Evolutionary conservation across 768 basidiomycete species (phyloP).

Genomic region (Macrocybe gigantea): DNA sequence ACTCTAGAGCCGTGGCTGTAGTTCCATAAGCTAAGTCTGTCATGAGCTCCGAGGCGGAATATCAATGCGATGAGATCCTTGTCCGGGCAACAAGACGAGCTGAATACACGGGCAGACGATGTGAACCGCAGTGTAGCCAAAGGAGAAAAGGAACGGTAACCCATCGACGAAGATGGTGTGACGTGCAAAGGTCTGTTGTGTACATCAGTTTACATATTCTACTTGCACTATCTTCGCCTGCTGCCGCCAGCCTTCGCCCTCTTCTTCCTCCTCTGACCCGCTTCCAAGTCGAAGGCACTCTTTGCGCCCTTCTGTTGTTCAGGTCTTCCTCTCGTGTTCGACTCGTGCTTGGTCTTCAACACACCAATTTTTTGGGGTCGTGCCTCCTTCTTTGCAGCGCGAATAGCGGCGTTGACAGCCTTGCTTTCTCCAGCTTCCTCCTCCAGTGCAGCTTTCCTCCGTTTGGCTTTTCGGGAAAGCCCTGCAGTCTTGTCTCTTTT

Average conservation of each 20-base stretch:
- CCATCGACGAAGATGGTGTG: slow-evolving; percentile 24
- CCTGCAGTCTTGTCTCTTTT: slow-evolving; percentile 78
- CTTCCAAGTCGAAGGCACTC: slow-evolving; percentile 51
- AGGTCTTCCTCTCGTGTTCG: no score
- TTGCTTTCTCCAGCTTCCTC: slow-evolving; percentile 57
- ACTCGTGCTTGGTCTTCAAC: no score
- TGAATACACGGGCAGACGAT: slow-evolving; percentile 49
- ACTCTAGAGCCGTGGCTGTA: slow-evolving; percentile 67
- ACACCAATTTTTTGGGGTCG: slow-evolving; percentile 73
- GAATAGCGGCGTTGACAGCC: slow-evolving; percentile 68
- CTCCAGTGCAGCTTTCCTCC: slow-evolving; percentile 82
- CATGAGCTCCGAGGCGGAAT: slow-evolving; percentile 59
- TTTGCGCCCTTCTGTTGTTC: no score
- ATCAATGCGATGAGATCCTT: slow-evolving; percentile 73
- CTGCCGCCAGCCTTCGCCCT: not conserved
- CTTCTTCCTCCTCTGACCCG: slow-evolving; percentile 37
- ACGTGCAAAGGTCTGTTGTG: not conserved
- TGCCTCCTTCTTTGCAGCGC: slow-evolving; percentile 77
- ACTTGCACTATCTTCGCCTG: not conserved
- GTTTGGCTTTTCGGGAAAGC: slow-evolving; percentile 80
- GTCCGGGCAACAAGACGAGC: slow-evolving; percentile 76
- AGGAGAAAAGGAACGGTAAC: slow-evolving; percentile 44
- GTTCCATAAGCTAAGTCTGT: slow-evolving; percentile 75
- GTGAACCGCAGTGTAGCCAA: slow-evolving; percentile 55
- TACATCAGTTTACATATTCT: not conserved